These are phyloP conservation scores for Didymellaceae sp. DNA, from an alignment of 2,329 filamentous ascomycete species.

Conservation along the genomic window DNA sequence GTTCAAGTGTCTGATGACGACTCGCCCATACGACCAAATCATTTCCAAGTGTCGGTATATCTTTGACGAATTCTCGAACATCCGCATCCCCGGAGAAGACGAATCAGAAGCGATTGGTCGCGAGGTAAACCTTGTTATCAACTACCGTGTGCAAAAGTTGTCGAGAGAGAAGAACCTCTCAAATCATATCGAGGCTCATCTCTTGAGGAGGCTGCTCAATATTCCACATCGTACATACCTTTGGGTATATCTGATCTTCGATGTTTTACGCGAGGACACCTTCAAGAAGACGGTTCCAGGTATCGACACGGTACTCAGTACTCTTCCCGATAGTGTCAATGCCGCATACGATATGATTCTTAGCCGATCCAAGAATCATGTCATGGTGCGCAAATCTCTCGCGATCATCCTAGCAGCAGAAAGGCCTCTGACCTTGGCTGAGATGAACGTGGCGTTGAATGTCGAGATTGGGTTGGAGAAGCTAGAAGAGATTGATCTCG, in stretches of 20 bases:
- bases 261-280: constrained; percentile 11
- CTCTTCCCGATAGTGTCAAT: constrained; percentile 20
- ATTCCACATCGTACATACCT: constrained; percentile 27
- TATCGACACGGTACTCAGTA: constrained; percentile 8
- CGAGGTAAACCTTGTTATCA: constrained; percentile 27
- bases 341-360: constrained; percentile 24
- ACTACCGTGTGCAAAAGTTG: constrained; percentile 21
- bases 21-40: constrained; percentile 28
- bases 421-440: constrained; percentile 20
- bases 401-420: constrained; percentile 20
- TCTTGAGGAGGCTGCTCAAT: constrained; percentile 20
- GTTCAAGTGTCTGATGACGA: constrained; percentile 25
- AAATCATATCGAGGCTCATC: constrained; percentile 12
- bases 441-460: constrained; percentile 21
- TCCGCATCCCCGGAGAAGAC: constrained; percentile 30
- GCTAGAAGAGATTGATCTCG: constrained; percentile 17
- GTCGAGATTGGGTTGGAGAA: not conserved
- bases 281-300: constrained; percentile 22
- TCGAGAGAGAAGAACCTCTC: constrained; percentile 21
- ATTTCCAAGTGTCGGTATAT: constrained; percentile 12
- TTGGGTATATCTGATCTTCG: constrained; percentile 27
- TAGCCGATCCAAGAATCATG: constrained; percentile 18
- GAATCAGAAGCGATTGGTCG: constrained; percentile 28
- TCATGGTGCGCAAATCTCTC: constrained; percentile 14
- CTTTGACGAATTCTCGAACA: constrained; percentile 19